These are phyloP conservation scores for Ustilago sp. DNA, from an alignment of 1,284 basidiomycete genomes.

Conservation along the genomic window DNA sequence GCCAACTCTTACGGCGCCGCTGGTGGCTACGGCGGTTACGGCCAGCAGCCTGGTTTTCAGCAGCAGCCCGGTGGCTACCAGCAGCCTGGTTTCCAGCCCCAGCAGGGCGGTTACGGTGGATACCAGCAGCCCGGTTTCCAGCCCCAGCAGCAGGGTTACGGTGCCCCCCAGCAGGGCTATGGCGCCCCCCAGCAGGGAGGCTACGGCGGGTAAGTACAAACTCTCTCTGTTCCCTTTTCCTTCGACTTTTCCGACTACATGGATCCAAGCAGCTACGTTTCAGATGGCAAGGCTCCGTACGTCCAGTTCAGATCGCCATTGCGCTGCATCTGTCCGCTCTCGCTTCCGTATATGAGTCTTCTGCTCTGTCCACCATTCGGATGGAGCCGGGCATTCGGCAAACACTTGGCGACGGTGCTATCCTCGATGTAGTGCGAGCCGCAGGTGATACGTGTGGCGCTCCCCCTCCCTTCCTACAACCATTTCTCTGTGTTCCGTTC, in stretches of 20 bases:
- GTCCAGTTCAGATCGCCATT: not conserved
- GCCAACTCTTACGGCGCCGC: conserved; percentile 59
- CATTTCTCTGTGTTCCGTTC: conserved; percentile 3
- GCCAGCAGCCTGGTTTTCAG: conserved; percentile 55
- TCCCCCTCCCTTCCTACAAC: not conserved
- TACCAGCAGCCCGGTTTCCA: conserved; percentile 18
- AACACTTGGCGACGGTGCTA: not conserved
- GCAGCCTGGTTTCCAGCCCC: conserved; percentile 29
- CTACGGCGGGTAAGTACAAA: conserved; percentile 49
- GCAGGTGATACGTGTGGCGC: not conserved
- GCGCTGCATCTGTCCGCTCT: not conserved
- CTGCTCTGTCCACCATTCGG: no score
- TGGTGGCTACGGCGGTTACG: conserved; percentile 54
- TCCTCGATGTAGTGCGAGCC: not conserved
- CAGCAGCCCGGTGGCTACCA: conserved; percentile 27
- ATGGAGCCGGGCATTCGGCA: no score
- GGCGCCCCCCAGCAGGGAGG: conserved; percentile 58
- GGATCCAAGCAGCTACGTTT: conserved; percentile 15
- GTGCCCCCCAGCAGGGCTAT: conserved; percentile 59
- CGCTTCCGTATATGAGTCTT: no score
- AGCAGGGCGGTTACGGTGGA: conserved; percentile 44
- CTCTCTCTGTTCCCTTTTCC: not conserved
- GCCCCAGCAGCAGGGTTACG: conserved; percentile 57
- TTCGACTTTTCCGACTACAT: conserved; percentile 1
- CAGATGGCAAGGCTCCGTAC: conserved; percentile 5